Evolutionary conservation across 352 stramenopile genomes (phyloP), one percentile per base, ranked within the genome.

Genomic region (Pythium guiyangense): DNA sequence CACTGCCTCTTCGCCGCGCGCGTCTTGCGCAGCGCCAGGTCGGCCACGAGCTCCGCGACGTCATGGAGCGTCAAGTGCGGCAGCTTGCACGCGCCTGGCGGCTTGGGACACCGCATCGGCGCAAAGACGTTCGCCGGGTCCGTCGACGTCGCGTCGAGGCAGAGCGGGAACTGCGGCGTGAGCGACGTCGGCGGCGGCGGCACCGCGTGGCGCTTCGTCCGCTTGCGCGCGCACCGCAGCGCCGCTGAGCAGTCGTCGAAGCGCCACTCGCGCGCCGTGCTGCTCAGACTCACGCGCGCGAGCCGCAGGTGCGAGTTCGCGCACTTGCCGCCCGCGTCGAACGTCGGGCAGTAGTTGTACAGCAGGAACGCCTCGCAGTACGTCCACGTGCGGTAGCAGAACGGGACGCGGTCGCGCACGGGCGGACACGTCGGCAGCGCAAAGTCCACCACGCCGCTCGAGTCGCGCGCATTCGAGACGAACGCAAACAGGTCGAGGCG

Each of bases 351-450:
- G 4, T 70, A 22, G 3, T 66, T 73, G 14, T 75, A 59, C 29
- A 74, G 44, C 17, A 88, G 71, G 46, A 87, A 89, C 6, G 69
- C 53, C 6, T 54, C 12, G 31, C 81, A 91, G 59, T 83, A 84
- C 37, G 63, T 79, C 15, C 70, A 74, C 1, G 75, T 85, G 17
- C 67, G 69, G 39, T 67, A 88, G 6, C 73, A 86, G 62, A 86
- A 90, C 29, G 79, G 77, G 22, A 78, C 76, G 11, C 73, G 71
- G 27, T 78, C 52, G 0, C 48, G 49, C 12, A 81, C 59, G 57
- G 74, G 76, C 53, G 53, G 58, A 62, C 81, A 92, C 17, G 57
- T 59, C 12, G 78, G 80, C 22, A 81, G 39, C 22, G 75, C 57
- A 22, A 62, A 68, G 34, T 58, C 57, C 14, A 54, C 20, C 10